phyloP scores from a whole-genome alignment of 2,329 filamentous ascomycete species.

The Aspergillus sp. region DNA sequence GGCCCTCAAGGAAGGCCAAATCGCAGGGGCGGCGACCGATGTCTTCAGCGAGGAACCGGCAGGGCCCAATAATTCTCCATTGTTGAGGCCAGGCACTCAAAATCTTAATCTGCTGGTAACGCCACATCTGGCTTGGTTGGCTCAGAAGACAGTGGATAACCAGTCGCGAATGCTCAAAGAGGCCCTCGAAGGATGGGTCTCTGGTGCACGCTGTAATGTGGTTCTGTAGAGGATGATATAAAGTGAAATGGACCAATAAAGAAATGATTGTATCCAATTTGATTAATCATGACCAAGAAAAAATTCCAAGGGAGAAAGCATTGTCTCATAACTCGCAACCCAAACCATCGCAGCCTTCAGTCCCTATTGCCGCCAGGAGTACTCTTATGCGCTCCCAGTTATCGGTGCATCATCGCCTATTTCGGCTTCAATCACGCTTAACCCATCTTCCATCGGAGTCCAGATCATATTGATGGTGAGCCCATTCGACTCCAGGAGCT shows the following conservation, averaged over 20 bases:
- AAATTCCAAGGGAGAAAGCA: not conserved
- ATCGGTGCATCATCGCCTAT: not conserved
- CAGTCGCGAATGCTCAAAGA: constrained; percentile 45
- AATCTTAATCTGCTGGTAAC: constrained; percentile 52
- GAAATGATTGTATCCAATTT: not conserved
- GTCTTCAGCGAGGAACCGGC: constrained; percentile 52
- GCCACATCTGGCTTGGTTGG: constrained; percentile 57
- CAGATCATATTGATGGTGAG: constrained; percentile 1
- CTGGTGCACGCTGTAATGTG: constrained; percentile 22
- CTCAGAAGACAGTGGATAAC: constrained; percentile 48
- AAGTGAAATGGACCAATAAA: not conserved
- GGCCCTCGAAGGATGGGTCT: constrained; percentile 49
- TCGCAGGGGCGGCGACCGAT: constrained; percentile 53
- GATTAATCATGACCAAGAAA: not conserved
- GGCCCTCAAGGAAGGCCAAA: constrained; percentile 45
- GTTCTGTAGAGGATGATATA: not conserved
- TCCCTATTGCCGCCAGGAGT: no score
- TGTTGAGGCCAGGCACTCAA: constrained; percentile 45
- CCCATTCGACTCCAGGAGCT: constrained; percentile 2
- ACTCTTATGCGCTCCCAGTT: not conserved
- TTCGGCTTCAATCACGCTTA: constrained; percentile 1
- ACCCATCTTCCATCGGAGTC: not conserved
- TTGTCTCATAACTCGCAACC: no score
- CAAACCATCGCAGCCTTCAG: not conserved
- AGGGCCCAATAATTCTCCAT: constrained; percentile 42